Conservation (phyloP, 108 stramenopile species). For the Skeletonema tropicum region DNA sequence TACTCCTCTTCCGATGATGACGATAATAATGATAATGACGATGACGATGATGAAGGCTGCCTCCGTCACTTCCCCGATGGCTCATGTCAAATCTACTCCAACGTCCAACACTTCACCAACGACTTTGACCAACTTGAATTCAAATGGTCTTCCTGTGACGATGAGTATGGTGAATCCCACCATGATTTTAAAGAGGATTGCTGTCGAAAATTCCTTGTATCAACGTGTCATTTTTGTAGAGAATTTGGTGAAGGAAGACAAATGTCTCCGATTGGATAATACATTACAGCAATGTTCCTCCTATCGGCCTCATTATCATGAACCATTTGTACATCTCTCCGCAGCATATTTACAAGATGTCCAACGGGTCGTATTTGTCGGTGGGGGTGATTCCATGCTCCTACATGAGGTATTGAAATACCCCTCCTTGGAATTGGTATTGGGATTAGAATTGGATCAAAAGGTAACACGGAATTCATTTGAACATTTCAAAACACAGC, state of each 20-base stretch:
- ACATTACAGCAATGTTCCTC: constrained; percentile 72
- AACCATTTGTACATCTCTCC: constrained; percentile 75
- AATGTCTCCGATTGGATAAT: constrained; percentile 70
- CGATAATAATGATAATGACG: constrained; percentile 19
- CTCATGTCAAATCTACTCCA: constrained; percentile 19
- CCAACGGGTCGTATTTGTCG: constrained; percentile 74
- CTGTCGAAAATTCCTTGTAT: constrained; percentile 36
- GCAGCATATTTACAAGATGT: constrained; percentile 71
- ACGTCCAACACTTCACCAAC: constrained; percentile 47
- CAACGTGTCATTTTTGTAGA: constrained; percentile 50
- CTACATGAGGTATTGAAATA: constrained; percentile 85
- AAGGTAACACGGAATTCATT: constrained; percentile 66
- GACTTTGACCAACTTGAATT: constrained; percentile 45
- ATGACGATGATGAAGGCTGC: constrained; percentile 9
- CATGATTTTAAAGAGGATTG: constrained; percentile 41
- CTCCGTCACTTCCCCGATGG: constrained; percentile 28
- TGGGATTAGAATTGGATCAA: constrained; percentile 88
- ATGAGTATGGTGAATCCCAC: constrained; percentile 38
- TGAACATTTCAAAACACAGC: constrained; percentile 75
- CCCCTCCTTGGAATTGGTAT: constrained; percentile 72
- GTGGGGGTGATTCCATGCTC: constrained; percentile 89
- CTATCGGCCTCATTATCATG: constrained; percentile 89
- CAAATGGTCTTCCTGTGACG: constrained; percentile 48
- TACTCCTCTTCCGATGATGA: constrained; percentile 8
- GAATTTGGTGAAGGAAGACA: constrained; percentile 51